These are phyloP conservation scores for Malbranchea zuffiana DNA, from an alignment of 2,329 filamentous ascomycete species.

Conservation along the genomic window DNA sequence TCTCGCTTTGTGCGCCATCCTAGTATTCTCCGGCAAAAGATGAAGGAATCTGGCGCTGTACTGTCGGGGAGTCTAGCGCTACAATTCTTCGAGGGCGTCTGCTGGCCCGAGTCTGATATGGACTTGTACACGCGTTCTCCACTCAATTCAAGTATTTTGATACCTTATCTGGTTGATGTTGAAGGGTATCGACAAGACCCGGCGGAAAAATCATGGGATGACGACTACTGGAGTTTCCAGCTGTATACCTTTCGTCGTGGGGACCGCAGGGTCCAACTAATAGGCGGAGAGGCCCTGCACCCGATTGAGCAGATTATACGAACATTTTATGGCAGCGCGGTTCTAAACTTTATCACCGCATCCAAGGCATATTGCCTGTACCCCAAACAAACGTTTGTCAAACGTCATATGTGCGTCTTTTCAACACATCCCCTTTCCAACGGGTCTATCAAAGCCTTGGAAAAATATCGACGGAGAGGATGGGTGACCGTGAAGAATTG, in stretches of 20 bases:
- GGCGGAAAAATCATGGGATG: too few species aligned
- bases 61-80: conserved; percentile 1
- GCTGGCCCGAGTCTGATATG: conserved; percentile 1
- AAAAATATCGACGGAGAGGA: conserved; percentile 2
- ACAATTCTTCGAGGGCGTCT: conserved; percentile 1
- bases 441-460: neutral
- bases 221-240: neutral
- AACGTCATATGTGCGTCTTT: conserved; percentile 1
- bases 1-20: neutral
- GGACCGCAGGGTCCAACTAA: neutral
- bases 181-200: conserved; percentile 1
- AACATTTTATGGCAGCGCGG: conserved; percentile 2
- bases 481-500: neutral
- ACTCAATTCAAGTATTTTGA: neutral
- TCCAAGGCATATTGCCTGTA: conserved; percentile 4
- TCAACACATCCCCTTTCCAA: neutral
- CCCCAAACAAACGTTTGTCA: neutral
- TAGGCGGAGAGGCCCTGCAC: neutral
- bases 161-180: neutral
- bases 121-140: conserved; percentile 2
- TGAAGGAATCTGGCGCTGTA: neutral
- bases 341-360: conserved; percentile 6
- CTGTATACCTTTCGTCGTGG: neutral
- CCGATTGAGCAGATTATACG: neutral
- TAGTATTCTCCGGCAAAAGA: neutral